Percentiles rank a stretch among this genome's conserved stretches.
phyloP scores from a whole-genome alignment of 139 green algal species.

The Volvox reticuliferus region DNA sequence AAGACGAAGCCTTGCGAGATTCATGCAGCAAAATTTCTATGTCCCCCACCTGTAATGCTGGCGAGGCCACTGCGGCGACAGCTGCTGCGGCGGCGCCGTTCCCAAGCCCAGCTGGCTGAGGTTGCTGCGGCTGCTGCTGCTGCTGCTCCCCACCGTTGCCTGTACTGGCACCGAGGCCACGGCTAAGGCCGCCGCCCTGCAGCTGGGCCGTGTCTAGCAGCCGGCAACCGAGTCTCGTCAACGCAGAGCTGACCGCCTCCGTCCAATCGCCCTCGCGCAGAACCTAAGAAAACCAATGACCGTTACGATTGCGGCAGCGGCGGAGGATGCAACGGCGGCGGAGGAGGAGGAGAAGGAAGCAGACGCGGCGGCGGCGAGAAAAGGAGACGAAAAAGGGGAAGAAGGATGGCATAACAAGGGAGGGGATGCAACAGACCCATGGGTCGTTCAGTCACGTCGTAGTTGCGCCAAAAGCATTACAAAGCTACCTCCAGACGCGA shows the following conservation, averaged over 20 bases:
- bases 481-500: too few species aligned
- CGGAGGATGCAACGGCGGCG: not conserved
- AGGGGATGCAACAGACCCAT: too few species aligned
- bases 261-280: constrained; percentile 74
- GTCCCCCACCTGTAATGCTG: not conserved
- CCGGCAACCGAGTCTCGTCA: constrained; percentile 63
- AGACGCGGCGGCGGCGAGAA: not conserved
- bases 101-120: not conserved
- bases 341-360: not conserved
- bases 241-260: constrained; percentile 60
- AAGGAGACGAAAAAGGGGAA: not conserved
- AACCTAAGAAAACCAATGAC: constrained; percentile 43
- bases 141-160: not conserved
- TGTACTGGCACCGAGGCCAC: not conserved
- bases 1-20: too few species aligned
- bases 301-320: not conserved
- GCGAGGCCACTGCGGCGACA: not conserved
- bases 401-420: not conserved
- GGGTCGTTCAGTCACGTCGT: too few species aligned
- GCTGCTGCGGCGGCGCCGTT: not conserved
- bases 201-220: constrained; percentile 62
- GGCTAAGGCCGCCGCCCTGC: not conserved
- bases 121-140: not conserved
- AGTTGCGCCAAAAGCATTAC: too few species aligned
- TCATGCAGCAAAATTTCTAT: too few species aligned